A percentile compares a stretch with the other conserved stretches of the same genome.
Conservation (phyloP, 1,139 yeast species). For the Zhuliangozyma blackwelliae region DNA sequence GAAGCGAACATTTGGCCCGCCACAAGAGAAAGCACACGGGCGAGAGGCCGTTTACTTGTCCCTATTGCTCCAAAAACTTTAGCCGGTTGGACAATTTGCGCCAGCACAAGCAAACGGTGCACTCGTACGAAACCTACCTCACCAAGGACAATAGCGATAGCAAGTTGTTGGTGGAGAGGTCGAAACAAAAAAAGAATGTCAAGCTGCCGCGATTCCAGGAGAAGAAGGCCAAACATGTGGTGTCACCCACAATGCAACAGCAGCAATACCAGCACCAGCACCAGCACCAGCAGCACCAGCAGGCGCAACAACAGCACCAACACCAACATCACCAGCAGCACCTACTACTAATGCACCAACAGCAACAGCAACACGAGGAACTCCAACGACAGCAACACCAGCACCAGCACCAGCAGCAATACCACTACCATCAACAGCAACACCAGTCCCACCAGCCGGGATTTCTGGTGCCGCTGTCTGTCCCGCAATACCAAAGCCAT, state of each 20-base stretch:
- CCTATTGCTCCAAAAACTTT: constrained; percentile 73
- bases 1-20: constrained; percentile 88
- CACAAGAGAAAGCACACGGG: constrained; percentile 94
- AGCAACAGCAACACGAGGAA: no score
- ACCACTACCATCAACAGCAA: no score
- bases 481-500: no score
- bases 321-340: no score
- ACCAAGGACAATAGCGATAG: constrained; percentile 10
- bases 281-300: no score
- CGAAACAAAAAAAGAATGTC: constrained; percentile 5
- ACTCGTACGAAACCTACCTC: constrained; percentile 61
- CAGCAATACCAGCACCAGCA: no score
- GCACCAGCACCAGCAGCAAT: no score
- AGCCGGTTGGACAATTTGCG: constrained; percentile 83
- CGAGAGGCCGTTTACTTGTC: constrained; percentile 89
- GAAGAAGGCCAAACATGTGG: constrained; percentile 2
- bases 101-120: constrained; percentile 92
- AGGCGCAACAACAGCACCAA: no score
- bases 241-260: constrained; percentile 1
- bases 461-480: no score
- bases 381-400: no score
- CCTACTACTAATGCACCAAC: no score
- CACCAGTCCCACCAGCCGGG: no score
- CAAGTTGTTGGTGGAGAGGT: constrained; percentile 4
- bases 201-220: constrained; percentile 6